These are phyloP conservation scores for Tetrahymena elliotti DNA, from an alignment of 73 alveolate species.

Conservation along the genomic window DNA sequence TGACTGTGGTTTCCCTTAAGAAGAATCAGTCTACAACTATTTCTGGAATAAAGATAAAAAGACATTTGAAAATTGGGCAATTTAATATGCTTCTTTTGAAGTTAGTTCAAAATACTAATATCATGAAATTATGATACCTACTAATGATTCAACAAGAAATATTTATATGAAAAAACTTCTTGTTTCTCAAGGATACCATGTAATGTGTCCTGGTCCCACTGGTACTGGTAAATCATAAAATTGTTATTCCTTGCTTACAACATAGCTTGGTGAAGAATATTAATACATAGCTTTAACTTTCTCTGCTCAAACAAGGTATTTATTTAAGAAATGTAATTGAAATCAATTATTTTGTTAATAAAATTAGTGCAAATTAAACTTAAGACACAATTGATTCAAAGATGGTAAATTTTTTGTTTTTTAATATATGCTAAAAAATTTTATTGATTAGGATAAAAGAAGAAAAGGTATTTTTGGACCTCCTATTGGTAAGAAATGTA, in stretches of 20 bases:
- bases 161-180: constrained; percentile 82
- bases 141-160: constrained; percentile 98
- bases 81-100: constrained; percentile 68
- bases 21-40: constrained; percentile 11
- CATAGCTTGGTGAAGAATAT: constrained; percentile 95
- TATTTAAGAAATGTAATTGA: neutral
- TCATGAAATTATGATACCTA: constrained; percentile 99
- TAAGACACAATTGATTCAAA: constrained; percentile 93
- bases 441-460: constrained; percentile 93
- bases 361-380: constrained; percentile 84
- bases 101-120: constrained; percentile 76
- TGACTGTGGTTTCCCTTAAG: constrained; percentile 39
- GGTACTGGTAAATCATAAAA: constrained; percentile 99
- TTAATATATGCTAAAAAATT: constrained; percentile 90
- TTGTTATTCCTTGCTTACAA: constrained; percentile 81
- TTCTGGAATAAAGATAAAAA: constrained; percentile 66
- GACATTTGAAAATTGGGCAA: constrained; percentile 80
- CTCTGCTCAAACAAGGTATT: constrained; percentile 92
- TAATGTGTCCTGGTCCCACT: constrained; percentile 99
- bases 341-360: neutral
- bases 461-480: constrained; percentile 98
- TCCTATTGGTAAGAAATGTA: constrained; percentile 95
- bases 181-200: constrained; percentile 88
- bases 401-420: constrained; percentile 35
- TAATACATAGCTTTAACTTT: constrained; percentile 85